Evolutionary conservation across 352 stramenopile species (phyloP).

Genomic region (Thalassiosira ordinaria): DNA sequence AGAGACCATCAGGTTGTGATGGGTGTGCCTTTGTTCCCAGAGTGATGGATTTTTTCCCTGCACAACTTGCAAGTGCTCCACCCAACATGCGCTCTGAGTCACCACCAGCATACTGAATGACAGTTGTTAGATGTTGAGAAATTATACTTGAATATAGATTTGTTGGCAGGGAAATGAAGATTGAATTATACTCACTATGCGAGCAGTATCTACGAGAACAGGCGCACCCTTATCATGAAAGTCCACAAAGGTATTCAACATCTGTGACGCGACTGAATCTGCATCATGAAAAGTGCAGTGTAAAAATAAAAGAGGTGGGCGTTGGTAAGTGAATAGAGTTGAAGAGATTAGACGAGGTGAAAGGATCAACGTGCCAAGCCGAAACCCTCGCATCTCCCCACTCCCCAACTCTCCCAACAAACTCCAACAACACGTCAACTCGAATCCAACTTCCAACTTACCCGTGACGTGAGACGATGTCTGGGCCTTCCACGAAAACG

Average conservation of each 20-base stretch:
- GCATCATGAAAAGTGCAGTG: neutral
- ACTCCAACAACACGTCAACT: neutral
- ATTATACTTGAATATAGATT: no score
- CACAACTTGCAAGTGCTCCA: conserved; percentile 27
- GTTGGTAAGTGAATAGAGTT: no score
- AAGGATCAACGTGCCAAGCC: no score
- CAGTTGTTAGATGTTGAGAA: no score
- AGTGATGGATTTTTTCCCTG: conserved; percentile 7
- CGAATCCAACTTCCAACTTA: conserved; percentile 2
- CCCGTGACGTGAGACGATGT: conserved; percentile 72
- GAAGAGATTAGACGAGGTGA: neutral
- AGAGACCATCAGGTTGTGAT: conserved; percentile 72
- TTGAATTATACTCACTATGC: conserved; percentile 60
- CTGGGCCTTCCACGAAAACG: conserved; percentile 80
- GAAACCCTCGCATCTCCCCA: no score
- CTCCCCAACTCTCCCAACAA: no score
- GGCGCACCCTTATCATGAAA: conserved; percentile 30
- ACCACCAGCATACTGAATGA: conserved; percentile 78
- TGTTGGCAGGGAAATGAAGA: no score
- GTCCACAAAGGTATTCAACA: conserved; percentile 74
- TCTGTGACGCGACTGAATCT: conserved; percentile 69
- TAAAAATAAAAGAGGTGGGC: neutral
- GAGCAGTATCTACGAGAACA: conserved; percentile 76
- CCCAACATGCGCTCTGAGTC: conserved; percentile 75
- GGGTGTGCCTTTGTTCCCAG: conserved; percentile 86